A percentile compares a stretch with the other conserved stretches of the same genome.
These are phyloP conservation scores for Penicillium cosmopolitanum DNA, from an alignment of 495 filamentous ascomycete species.

Conservation along the genomic window DNA sequence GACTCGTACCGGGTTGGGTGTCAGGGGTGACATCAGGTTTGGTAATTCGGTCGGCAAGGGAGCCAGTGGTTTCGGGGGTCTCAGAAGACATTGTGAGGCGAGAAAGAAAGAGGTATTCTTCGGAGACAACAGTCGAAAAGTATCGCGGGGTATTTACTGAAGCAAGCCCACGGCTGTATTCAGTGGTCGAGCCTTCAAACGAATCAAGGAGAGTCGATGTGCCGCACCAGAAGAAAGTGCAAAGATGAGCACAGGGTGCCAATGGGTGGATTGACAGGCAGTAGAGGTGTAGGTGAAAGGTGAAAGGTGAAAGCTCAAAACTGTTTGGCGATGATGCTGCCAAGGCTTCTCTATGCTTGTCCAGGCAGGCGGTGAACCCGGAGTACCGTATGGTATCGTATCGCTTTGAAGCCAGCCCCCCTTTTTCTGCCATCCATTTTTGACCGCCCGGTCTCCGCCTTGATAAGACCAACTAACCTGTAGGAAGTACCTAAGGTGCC, in stretches of 20 bases:
- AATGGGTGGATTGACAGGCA: background rate
- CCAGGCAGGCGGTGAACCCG: background rate
- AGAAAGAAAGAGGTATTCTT: background rate
- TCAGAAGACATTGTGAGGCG: slow-evolving; percentile 39
- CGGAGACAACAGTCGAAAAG: slow-evolving; percentile 3
- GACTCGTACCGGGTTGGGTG: slow-evolving; percentile 10
- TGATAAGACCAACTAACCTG: too few species aligned
- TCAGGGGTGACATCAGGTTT: slow-evolving; percentile 53
- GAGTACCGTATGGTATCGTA: background rate
- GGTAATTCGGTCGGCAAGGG: slow-evolving; percentile 67
- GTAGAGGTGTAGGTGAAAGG: background rate
- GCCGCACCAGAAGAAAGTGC: background rate
- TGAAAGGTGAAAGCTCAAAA: background rate
- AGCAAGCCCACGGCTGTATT: background rate
- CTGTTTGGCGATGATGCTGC: slow-evolving; percentile 1
- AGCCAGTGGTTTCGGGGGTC: slow-evolving; percentile 33
- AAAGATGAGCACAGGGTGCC: background rate
- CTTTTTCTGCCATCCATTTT: too few species aligned
- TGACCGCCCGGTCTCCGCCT: too few species aligned
- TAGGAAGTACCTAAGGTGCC: too few species aligned
- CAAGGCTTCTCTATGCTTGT: background rate
- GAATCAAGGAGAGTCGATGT: background rate
- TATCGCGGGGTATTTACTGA: slow-evolving; percentile 3
- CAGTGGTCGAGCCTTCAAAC: background rate
- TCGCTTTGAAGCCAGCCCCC: too few species aligned